Evolutionary conservation across 163 green algal genomes (phyloP), one percentile per base, ranked within the genome.

Genomic region (Coccomyxa subellipsoidea): DNA sequence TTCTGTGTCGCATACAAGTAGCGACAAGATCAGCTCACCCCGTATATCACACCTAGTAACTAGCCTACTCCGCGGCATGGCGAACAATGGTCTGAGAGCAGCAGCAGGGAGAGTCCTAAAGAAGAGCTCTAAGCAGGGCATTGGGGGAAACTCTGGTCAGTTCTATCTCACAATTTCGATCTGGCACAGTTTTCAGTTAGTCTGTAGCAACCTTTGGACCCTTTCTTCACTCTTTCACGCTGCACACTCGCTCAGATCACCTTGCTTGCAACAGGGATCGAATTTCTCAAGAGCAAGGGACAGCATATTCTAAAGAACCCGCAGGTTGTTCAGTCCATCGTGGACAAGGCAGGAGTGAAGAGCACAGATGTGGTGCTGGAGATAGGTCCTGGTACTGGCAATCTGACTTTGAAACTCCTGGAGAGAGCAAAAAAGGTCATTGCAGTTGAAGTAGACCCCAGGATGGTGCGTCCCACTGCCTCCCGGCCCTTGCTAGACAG

Each of bases 221-320:
- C 1, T 18, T 23, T 76, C 18, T 36, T 2, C 34, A 25, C 0
- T 7, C 31, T 36, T 25, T 15, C 69, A 39, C 69, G 21, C 31
- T 38, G 12, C 34, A 15, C 23, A 37, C 4, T 37, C 2, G 4
- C 4, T 78, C 15, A 4, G 23, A 8, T 40, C 15, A 66, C 38
- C 12, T 31, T 38, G 25, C 2, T 38, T n/a, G 15, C 29, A 77
- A 53, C 85, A 93, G 93, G 93, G 66, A 95, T 99, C 31, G 95
- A 99, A 88, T 99, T 99, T 77, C 93, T 98, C 78, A 99, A 99
- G 87, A 95, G 88, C 87, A 98, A 98, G 80, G 97, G 97, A 21
- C 97, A 99, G 95, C 97, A 99, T 82, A 99, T 99, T 75, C 83
- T 99, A 10, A 98, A 98, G 83, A 99, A 99, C 85, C 96, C 97